phyloP scores from a whole-genome alignment of 2,329 filamentous ascomycete genomes.

The Grosmannia huntii region DNA sequence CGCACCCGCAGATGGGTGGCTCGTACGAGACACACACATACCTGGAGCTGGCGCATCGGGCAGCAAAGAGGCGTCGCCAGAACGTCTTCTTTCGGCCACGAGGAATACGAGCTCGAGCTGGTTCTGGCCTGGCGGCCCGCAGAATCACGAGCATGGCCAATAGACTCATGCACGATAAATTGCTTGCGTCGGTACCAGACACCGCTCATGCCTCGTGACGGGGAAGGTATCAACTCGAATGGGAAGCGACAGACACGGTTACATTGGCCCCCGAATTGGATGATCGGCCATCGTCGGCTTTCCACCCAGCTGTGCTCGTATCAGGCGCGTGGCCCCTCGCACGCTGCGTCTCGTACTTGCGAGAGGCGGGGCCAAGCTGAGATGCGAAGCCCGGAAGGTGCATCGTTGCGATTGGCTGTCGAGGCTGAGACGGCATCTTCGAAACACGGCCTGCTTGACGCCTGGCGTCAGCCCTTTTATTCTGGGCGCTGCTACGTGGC shows the following conservation, averaged over 20 bases:
- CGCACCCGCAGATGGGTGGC: no score
- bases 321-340: no score
- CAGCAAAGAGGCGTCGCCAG: no score
- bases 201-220: not conserved
- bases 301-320: not conserved
- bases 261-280: not conserved
- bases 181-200: not conserved
- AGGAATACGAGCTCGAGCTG: not conserved
- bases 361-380: not conserved
- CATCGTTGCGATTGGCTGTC: not conserved
- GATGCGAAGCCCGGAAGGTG: not conserved
- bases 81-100: no score
- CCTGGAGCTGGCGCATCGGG: no score
- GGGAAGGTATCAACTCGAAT: not conserved
- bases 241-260: not conserved
- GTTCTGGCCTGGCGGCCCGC: not conserved
- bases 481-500: not conserved
- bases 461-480: not conserved
- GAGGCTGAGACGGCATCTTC: not conserved
- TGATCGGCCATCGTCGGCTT: not conserved
- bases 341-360: not conserved
- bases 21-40: no score
- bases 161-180: conserved; percentile 2
- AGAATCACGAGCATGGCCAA: not conserved
- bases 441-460: not conserved